Evolutionary conservation across 495 filamentous ascomycete species (phyloP).

Genomic region (Aeminium ludgeri): DNA sequence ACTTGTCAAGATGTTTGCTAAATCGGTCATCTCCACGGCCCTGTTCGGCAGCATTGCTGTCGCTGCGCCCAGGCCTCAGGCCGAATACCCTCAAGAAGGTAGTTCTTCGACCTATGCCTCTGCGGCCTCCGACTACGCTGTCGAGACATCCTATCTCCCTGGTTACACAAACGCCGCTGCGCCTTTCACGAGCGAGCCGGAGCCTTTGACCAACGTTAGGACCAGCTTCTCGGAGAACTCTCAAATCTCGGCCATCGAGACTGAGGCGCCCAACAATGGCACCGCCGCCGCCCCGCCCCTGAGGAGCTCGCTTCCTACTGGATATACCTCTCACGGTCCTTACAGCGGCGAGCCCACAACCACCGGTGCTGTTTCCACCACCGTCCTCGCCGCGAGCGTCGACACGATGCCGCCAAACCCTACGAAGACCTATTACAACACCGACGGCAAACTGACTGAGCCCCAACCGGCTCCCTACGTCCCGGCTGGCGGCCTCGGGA

Average conservation of each 20-base stretch:
- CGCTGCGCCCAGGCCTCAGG: constrained; percentile 23
- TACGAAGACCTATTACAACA: constrained; percentile 41
- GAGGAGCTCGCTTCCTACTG: constrained; percentile 17
- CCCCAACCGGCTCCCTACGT: constrained; percentile 49
- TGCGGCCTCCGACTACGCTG: neutral
- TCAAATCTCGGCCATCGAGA: constrained; percentile 12
- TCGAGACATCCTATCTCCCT: constrained; percentile 11
- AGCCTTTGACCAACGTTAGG: constrained; percentile 8
- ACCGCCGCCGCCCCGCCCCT: constrained; percentile 10
- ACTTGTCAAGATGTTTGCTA: constrained; percentile 18
- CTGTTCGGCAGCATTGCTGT: constrained; percentile 18
- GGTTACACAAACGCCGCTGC: constrained; percentile 24
- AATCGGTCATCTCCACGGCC: constrained; percentile 11
- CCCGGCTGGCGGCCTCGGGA: constrained; percentile 60
- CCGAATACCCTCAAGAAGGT: neutral
- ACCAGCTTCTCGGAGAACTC: constrained; percentile 16
- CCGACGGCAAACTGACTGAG: constrained; percentile 48
- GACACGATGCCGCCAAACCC: constrained; percentile 23
- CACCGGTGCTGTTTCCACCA: constrained; percentile 21
- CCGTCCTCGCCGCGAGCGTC: constrained; percentile 13
- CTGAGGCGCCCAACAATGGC: constrained; percentile 7
- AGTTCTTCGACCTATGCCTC: neutral
- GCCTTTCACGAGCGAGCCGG: constrained; percentile 12
- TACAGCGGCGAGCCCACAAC: constrained; percentile 24
- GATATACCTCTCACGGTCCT: constrained; percentile 25